phyloP scores from a whole-genome alignment of 805 yeast species.

The Metschnikowia hibisci region DNA sequence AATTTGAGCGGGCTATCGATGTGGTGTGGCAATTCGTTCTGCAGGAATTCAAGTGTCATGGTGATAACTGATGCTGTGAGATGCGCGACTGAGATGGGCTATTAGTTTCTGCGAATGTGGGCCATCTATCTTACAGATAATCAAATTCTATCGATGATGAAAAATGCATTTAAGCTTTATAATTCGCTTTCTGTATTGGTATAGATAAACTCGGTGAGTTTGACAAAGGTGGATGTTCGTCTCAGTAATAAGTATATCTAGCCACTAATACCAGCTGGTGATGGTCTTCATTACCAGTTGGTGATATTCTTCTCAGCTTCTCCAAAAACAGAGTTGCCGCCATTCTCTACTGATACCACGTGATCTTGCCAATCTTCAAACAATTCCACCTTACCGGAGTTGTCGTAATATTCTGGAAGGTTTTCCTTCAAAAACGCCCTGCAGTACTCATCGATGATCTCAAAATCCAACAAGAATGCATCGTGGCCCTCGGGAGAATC shows the following conservation, averaged over 20 bases:
- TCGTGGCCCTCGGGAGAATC: constrained; percentile 97
- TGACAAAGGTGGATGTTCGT: no score
- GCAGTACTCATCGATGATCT: constrained; percentile 69
- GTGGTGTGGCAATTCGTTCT: constrained; percentile 7
- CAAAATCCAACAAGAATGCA: constrained; percentile 89
- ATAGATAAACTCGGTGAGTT: no score
- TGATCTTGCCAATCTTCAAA: constrained; percentile 39
- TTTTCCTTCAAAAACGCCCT: constrained; percentile 58
- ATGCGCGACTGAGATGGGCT: background rate
- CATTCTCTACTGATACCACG: constrained; percentile 37
- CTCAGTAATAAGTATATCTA: no score
- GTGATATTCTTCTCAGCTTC: constrained; percentile 89
- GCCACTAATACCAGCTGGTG: background rate
- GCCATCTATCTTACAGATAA: no score
- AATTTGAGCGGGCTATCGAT: constrained; percentile 9
- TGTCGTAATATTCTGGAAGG: constrained; percentile 53
- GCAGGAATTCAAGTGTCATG: background rate
- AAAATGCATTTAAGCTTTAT: no score
- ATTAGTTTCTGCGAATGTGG: no score
- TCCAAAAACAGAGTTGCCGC: constrained; percentile 72
- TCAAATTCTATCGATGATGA: no score
- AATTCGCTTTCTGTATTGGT: no score
- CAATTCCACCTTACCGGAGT: constrained; percentile 41
- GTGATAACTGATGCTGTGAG: background rate
- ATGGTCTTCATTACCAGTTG: constrained; percentile 57